Evolutionary conservation across 2,329 filamentous ascomycete genomes (phyloP), one percentile per base, ranked within the genome.

Genomic region (Ophiostoma tasmaniense): DNA sequence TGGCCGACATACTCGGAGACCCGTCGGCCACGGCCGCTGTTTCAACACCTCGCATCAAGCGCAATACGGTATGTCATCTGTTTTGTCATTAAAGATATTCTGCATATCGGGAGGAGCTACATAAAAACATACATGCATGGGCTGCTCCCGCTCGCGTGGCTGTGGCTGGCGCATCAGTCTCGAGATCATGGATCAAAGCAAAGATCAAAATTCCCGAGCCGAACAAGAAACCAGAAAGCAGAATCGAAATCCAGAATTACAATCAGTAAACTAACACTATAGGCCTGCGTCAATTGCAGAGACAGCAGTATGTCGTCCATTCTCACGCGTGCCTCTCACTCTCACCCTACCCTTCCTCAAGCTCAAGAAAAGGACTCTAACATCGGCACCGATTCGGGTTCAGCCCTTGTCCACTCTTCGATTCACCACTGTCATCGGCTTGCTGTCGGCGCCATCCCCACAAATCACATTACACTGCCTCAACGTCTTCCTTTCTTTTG

Each of bases 261-360:
- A 45, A 20, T 4, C 17, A n/a, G 20, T 45, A n/a, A n/a, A 22
- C 62, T 66, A 45, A 66, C n/a, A 25, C 14, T 8, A 22, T 10
- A 74, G 73, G 73, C 73, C 0, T 74, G 73, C 52, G 70, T 74
- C 37, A 73, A 74, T 70, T 74, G 73, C 70, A 70, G 73, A 71
- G 73, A 74, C 69, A 74, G 73, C 64, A 74, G 73, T 74, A 72
- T 70, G 72, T 52, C 45, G 20, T 66, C 59, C 50, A 61, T 55
- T 55, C 50, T 25, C 45, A 28, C 42, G 33, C 33, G n/a, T 39
- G 11, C 17, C 17, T 45, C 20, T 33, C 33, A 33, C 33, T 33
- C 14, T 45, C 42, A 55, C 50, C 50, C 50, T 55, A 55, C 50
- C 52, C 55, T 35, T 14, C 6, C 42, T 33, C 42, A 10, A 22